These are phyloP conservation scores for Coemansia sp. DNA, from an alignment of 192 early-diverging fungal species.

Conservation along the genomic window DNA sequence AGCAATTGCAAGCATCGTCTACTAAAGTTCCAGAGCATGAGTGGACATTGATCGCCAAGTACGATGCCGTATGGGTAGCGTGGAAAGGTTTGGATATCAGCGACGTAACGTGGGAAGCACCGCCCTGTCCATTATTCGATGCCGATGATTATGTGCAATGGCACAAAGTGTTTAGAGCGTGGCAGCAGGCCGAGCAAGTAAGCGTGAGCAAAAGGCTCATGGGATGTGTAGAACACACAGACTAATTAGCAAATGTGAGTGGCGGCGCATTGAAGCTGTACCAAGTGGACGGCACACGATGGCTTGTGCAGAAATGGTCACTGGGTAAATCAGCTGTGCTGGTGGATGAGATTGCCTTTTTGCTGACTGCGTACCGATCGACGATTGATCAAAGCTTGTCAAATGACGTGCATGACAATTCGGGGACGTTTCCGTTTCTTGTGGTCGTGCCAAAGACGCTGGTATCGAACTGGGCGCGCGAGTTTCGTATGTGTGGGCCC, in stretches of 20 bases:
- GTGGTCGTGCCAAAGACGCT: constrained; percentile 94
- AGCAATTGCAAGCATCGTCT: background rate
- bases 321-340: constrained; percentile 85
- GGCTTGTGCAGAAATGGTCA: constrained; percentile 87
- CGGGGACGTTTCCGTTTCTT: constrained; percentile 86
- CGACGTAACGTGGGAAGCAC: constrained; percentile 35
- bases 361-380: constrained; percentile 69
- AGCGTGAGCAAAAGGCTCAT: constrained; percentile 19
- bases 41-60: constrained; percentile 13
- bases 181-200: constrained; percentile 21
- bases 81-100: constrained; percentile 26
- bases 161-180: constrained; percentile 11
- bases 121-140: constrained; percentile 21
- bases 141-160: constrained; percentile 18
- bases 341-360: constrained; percentile 90
- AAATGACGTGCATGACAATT: constrained; percentile 43
- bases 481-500: constrained; percentile 90
- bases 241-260: constrained; percentile 66
- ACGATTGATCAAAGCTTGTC: constrained; percentile 8
- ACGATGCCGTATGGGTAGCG: constrained; percentile 14
- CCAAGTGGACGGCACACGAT: constrained; percentile 90
- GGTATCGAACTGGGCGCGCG: constrained; percentile 84
- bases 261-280: constrained; percentile 86
- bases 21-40: background rate
- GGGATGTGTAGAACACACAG: background rate